A percentile compares a stretch with the other conserved stretches of the same genome.
Conservation (phyloP, 306 rosid species). For the Dryas alaskensis region DNA sequence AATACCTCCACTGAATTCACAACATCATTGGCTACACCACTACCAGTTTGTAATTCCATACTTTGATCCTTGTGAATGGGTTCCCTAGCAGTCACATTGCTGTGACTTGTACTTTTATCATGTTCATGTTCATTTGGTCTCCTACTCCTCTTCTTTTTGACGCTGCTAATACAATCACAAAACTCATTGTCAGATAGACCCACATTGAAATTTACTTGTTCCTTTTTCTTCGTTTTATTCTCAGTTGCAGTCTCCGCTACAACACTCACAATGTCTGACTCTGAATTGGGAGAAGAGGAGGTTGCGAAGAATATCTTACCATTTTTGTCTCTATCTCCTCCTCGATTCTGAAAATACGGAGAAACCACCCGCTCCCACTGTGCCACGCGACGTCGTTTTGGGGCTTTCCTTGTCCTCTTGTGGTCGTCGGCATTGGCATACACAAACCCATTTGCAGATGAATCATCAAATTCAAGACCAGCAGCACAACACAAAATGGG, state of each 20-base stretch:
- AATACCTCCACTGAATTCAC: not conserved
- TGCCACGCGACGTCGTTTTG: not conserved
- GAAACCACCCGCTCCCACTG: not conserved
- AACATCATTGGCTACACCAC: not conserved
- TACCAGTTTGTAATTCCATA: not conserved
- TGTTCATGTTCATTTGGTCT: not conserved
- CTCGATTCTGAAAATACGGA: not conserved
- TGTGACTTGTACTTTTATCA: not conserved
- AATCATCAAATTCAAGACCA: too few relatives aligned
- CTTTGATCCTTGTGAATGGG: not conserved
- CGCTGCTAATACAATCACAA: not conserved
- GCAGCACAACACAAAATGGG: too few relatives aligned
- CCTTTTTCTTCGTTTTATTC: not conserved
- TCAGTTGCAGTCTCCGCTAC: conserved; percentile 1
- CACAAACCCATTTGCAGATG: too few relatives aligned
- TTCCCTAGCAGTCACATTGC: not conserved
- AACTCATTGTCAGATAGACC: not conserved
- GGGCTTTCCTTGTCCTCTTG: not conserved
- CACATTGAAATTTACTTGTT: not conserved
- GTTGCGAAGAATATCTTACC: not conserved
- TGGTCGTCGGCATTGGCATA: not conserved
- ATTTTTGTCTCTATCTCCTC: not conserved
- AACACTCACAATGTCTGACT: not conserved
- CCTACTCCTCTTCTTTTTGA: not conserved
- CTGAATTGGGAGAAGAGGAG: not conserved